Evolutionary conservation across 1,284 basidiomycete species (phyloP).

Genomic region (Ceratobasidium papillatum): DNA sequence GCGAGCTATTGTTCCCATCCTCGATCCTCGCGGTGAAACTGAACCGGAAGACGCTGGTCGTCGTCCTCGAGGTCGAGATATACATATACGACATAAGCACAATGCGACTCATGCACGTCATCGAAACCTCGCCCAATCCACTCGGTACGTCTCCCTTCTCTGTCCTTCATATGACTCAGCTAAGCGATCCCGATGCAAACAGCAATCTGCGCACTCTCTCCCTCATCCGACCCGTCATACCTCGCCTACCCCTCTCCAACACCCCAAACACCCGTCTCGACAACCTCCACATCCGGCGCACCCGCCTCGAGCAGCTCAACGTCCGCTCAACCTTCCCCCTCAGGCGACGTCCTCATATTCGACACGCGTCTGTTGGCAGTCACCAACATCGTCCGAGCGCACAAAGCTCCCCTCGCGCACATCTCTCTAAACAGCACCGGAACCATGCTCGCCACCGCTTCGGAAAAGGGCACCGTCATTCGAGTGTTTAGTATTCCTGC

Average conservation of each 20-base stretch:
- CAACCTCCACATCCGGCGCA: constrained; percentile 58
- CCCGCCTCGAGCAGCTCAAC: constrained; percentile 56
- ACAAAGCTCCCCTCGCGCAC: constrained; percentile 92
- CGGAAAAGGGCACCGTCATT: constrained; percentile 97
- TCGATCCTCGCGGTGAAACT: constrained; percentile 96
- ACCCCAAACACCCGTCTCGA: constrained; percentile 74
- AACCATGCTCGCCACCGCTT: constrained; percentile 91
- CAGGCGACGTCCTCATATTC: constrained; percentile 92
- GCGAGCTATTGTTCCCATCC: constrained; percentile 96
- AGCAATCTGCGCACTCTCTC: constrained; percentile 95
- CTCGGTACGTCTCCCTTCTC: constrained; percentile 69
- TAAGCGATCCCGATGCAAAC: constrained; percentile 40
- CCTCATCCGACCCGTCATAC: constrained; percentile 94
- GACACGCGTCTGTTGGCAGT: constrained; percentile 91
- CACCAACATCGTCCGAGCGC: constrained; percentile 95
- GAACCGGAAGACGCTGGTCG: constrained; percentile 94
- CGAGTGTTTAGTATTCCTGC: constrained; percentile 92
- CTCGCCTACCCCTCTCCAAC: constrained; percentile 96
- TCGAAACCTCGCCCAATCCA: constrained; percentile 96
- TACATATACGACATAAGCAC: constrained; percentile 99
- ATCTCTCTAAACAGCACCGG: constrained; percentile 89
- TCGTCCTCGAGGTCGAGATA: constrained; percentile 94
- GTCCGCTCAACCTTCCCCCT: constrained; percentile 55
- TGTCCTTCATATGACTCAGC: neutral
- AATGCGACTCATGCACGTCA: constrained; percentile 96